phyloP scores from a whole-genome alignment of 2,329 filamentous ascomycete species.

The Ophiosphaerella narmari region DNA sequence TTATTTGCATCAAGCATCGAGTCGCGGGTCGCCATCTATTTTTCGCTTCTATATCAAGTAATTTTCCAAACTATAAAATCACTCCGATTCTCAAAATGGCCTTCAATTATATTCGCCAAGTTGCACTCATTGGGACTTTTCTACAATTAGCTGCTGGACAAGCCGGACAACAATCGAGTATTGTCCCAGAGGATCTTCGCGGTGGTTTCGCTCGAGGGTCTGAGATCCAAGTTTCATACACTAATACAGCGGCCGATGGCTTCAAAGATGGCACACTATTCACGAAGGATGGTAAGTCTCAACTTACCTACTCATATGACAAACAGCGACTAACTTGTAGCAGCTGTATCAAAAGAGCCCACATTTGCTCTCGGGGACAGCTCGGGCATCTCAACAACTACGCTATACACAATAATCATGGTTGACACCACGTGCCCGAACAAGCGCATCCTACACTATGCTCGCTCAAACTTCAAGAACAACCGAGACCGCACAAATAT shows the following conservation, averaged over 20 bases:
- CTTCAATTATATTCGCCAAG: conserved; percentile 8
- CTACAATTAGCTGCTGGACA: conserved; percentile 12
- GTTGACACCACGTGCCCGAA: conserved; percentile 40
- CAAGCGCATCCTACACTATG: conserved; percentile 37
- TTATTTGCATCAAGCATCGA: no score
- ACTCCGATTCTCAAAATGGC: conserved; percentile 12
- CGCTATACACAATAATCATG: conserved; percentile 37
- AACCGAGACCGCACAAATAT: conserved; percentile 34
- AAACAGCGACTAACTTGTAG: conserved; percentile 5
- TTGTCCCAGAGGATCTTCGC: conserved; percentile 21
- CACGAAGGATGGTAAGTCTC: conserved; percentile 25
- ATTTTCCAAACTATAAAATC: not conserved
- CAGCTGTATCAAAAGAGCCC: conserved; percentile 34
- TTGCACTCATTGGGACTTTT: conserved; percentile 4
- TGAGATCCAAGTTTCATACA: conserved; percentile 39
- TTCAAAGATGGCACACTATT: conserved; percentile 36
- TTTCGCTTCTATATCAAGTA: no score
- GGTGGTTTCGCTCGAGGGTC: conserved; percentile 24
- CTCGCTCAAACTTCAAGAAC: conserved; percentile 37
- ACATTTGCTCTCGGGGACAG: conserved; percentile 42
- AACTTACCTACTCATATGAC: not conserved
- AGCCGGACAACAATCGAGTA: conserved; percentile 15
- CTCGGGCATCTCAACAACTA: conserved; percentile 32
- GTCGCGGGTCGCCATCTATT: no score
- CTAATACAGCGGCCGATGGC: conserved; percentile 28